Evolutionary conservation across 345 rosid genomes (phyloP), one percentile per base, ranked within the genome.

Genomic region (Orychophragmus violaceus): DNA sequence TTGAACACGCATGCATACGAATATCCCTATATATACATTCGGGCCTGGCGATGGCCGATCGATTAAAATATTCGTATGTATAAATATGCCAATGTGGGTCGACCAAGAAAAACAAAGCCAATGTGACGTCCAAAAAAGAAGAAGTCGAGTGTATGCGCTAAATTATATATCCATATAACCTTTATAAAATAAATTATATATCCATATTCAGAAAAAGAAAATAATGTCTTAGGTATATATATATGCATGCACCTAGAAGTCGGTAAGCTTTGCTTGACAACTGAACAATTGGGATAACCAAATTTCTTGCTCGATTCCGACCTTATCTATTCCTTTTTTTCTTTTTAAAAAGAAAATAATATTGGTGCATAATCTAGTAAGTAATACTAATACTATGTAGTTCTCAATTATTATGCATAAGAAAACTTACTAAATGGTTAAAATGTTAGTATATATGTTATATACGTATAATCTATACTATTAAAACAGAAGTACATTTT

Each of bases 241-340:
- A 14, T 9, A 29, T 46, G 65, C 73, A 68, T 68, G 41, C 51
- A 68, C 51, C 66, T 48, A 68, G 57, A 48, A 59, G 59, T 59
- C 37, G 50, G 72, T 35, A 24, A 46, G 11, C 14, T 46, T 57
- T 48, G 21, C 37, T 44, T 16, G 25, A 48, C 50, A 59, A 17
- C 14, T 22, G 25, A 55, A 33, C 35, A 45, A 23, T 7, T 45
- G 18, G 25, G 46, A 45, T 44, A 16, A 16, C 23, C 22, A 42
- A 17, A 28, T 42, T 55, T 56, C 17, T 16, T 23, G 46, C 48
- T 33, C 14, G 19, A 29, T 30, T 32, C 19, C 12, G 3, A 30
- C n/a, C 24, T 67, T 54, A 5, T 41, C 11, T 18, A 27, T 50
- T 56, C 24, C 52, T 52, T 18, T 37, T 12, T 4, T 14, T 17